Conservation (phyloP, 176 grass and related monocot species). For the Oryza nivara region DNA sequence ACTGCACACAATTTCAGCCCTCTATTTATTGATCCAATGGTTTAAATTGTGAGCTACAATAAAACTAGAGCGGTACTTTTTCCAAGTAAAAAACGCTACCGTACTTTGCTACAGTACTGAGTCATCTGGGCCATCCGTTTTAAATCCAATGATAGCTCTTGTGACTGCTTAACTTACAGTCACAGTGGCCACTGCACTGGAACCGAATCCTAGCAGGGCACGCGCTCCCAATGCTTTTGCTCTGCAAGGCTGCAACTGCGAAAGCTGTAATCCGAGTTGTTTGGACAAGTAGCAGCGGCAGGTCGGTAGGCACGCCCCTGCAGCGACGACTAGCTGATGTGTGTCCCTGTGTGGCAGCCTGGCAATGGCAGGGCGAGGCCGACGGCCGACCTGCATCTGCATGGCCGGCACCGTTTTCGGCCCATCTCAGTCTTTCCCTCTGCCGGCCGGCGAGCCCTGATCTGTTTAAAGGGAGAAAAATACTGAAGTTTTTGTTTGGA, state of each 20-base stretch:
- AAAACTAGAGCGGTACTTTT: no score
- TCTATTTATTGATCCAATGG: no score
- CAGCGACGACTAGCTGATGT: background rate
- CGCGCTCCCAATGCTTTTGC: background rate
- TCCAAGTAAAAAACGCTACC: no score
- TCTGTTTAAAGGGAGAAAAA: background rate
- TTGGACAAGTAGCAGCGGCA: constrained; percentile 15
- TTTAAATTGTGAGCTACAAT: no score
- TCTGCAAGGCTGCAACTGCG: background rate
- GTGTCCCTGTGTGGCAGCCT: background rate
- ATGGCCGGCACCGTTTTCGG: background rate
- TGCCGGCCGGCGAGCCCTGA: background rate
- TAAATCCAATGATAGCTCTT: no score
- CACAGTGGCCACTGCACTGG: no score
- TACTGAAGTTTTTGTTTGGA: background rate
- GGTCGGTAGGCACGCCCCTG: background rate
- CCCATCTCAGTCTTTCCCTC: background rate
- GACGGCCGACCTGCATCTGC: background rate
- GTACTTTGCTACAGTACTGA: no score
- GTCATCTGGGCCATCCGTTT: no score
- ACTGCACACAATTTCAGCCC: no score
- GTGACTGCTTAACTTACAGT: no score
- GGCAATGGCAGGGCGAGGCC: background rate
- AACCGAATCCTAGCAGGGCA: background rate
- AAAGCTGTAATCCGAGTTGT: constrained; percentile 18